These are phyloP conservation scores for Lophiotrema nucula DNA, from an alignment of 495 filamentous ascomycete species.

Conservation along the genomic window DNA sequence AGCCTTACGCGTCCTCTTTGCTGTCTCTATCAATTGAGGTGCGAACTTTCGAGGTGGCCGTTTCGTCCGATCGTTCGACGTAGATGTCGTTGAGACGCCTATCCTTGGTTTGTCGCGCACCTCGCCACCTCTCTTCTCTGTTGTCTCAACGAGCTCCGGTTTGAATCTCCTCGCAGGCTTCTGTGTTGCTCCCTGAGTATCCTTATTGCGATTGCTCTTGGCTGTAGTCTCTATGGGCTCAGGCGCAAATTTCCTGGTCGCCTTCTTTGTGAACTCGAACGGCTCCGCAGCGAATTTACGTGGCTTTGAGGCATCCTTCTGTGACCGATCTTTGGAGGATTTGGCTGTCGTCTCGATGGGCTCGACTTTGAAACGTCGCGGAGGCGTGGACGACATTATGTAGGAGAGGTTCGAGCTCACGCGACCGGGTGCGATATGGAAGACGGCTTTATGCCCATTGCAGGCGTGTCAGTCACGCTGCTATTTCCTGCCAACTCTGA, in stretches of 20 bases:
- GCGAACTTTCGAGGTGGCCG: conserved; percentile 49
- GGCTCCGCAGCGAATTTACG: conserved; percentile 56
- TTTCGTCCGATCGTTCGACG: conserved; percentile 9
- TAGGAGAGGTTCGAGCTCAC: neutral
- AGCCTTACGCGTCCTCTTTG: conserved; percentile 49
- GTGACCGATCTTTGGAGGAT: conserved; percentile 32
- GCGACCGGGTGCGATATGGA: too few relatives aligned
- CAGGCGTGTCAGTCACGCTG: conserved; percentile 5
- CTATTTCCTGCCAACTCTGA: neutral
- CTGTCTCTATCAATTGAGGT: conserved; percentile 60
- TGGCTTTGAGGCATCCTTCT: conserved; percentile 5
- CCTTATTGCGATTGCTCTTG: conserved; percentile 24
- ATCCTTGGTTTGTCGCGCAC: neutral
- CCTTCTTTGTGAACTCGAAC: conserved; percentile 60
- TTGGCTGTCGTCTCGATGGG: conserved; percentile 39
- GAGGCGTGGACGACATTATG: conserved; percentile 21
- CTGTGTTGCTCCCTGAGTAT: conserved; percentile 33
- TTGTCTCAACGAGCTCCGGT: conserved; percentile 39
- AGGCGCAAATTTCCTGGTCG: conserved; percentile 22
- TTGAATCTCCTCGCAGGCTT: conserved; percentile 51
- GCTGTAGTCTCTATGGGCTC: conserved; percentile 30
- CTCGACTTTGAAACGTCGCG: conserved; percentile 37
- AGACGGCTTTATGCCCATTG: conserved; percentile 21
- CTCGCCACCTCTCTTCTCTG: conserved; percentile 5
- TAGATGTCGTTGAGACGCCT: neutral